Base-by-base conservation (phyloP, 208 protist genomes). In the Leptomonas pyrrhocoris region DNA sequence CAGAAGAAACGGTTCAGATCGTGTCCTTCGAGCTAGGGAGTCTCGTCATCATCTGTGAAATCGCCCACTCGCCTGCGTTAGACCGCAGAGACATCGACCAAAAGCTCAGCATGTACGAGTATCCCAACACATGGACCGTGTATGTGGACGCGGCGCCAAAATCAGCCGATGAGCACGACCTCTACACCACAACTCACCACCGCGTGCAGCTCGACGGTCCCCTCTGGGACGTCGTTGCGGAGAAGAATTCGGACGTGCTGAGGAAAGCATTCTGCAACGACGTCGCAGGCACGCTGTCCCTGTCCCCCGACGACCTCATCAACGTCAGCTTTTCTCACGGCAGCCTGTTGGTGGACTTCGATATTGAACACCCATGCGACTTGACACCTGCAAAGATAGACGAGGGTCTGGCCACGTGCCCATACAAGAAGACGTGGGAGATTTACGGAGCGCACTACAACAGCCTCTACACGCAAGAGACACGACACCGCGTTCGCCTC, bases 401-500 rank as follows among this genome's bases (percentile, higher is more conserved):
- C 50, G 3, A 36, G 9, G 45, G 67, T 36, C 56, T 84, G 21
- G 45, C 46, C 1, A 4, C 13, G 1, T 73, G 50, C 34, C 15
- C 58, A 2, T 82, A 63, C 55, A 54, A 60, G 2, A 16, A 77
- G 25, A 83, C 73, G 31, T 82, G 79, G 75, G 46, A 49, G 8
- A 73, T 84, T 45, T 88, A 84, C 57, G 19, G 60, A 34, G 27
- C 25, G 12, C n/a, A 42, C 36, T 34, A 66, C 49, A 36, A 18
- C 9, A 0, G 43, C 12, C 3, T 30, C 11, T 16, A 28, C 9
- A n/a, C 34, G 16, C 7, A 51, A 19, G 57, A 83, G 27, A 84
- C 81, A 7, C 68, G 49, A 15, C 85, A 86, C 68, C 62, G 76
- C 40, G 71, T 83, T 34, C 64, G 48, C 9, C 71, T 86, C 12